These are phyloP conservation scores for Paecilomyces variotii DNA, from an alignment of 2,329 filamentous ascomycete species.

Conservation along the genomic window DNA sequence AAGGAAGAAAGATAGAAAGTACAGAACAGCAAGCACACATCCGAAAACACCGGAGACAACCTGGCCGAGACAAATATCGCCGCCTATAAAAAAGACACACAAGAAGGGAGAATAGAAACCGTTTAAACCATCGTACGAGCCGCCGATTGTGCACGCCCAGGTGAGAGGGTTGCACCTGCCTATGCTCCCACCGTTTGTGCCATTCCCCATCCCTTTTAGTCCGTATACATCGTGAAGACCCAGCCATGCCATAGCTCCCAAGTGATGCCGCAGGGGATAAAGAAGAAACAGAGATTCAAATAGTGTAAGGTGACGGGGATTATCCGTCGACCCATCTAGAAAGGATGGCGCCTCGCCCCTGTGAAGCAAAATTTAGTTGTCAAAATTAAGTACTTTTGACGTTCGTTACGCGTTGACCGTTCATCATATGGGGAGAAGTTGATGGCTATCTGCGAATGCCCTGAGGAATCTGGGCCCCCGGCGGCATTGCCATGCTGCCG, in stretches of 20 bases:
- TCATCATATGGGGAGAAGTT: conserved; percentile 1
- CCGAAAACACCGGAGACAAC: background rate
- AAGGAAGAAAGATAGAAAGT: background rate
- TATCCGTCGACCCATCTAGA: background rate
- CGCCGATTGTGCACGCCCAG: conserved; percentile 23
- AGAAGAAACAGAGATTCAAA: conserved; percentile 12
- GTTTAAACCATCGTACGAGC: conserved; percentile 15
- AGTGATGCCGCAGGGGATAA: conserved; percentile 14
- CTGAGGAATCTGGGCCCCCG: conserved; percentile 27
- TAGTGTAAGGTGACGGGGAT: conserved; percentile 2
- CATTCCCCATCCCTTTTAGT: conserved; percentile 26
- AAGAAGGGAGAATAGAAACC: conserved; percentile 15
- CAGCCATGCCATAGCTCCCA: conserved; percentile 26
- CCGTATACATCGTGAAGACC: conserved; percentile 34
- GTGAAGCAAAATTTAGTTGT: conserved; percentile 1
- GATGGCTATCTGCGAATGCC: conserved; percentile 26
- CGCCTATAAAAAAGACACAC: conserved; percentile 12
- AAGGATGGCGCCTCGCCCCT: background rate
- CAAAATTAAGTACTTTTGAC: background rate
- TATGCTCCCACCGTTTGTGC: conserved; percentile 19
- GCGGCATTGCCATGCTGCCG: conserved; percentile 35
- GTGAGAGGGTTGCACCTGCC: conserved; percentile 17
- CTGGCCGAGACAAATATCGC: conserved; percentile 4
- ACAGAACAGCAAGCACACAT: conserved; percentile 1
- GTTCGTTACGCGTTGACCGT: conserved; percentile 6